Evolutionary conservation across 1,139 yeast genomes (phyloP).

Genomic region (Eremothecium gossypii): DNA sequence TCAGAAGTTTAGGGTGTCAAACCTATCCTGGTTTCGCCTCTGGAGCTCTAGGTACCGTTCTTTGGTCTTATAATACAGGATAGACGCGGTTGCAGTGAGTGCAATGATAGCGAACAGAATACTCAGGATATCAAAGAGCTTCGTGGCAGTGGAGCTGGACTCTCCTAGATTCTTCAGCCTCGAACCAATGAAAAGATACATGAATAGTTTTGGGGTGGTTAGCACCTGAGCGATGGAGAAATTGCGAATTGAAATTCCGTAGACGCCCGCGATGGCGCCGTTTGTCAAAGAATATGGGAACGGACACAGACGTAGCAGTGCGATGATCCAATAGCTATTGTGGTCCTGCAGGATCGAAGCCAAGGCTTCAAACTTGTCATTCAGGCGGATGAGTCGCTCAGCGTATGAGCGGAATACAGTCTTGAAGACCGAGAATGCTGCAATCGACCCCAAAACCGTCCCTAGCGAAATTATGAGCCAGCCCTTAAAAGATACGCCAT

Average conservation of each 20-base stretch:
- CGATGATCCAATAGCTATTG: conserved; percentile 57
- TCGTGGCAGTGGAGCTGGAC: conserved; percentile 42
- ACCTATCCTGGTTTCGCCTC: conserved; percentile 10
- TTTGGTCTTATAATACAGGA: conserved; percentile 53
- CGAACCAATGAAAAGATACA: conserved; percentile 74
- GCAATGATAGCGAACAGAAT: conserved; percentile 50
- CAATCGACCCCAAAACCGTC: conserved; percentile 63
- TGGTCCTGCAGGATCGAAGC: conserved; percentile 63
- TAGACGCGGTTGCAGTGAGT: conserved; percentile 54
- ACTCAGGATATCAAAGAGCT: conserved; percentile 54
- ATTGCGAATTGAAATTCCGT: conserved; percentile 52
- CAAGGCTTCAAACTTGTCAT: conserved; percentile 65
- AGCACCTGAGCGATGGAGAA: conserved; percentile 64
- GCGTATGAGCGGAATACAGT: conserved; percentile 53
- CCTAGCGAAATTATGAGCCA: conserved; percentile 70
- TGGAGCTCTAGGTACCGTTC: conserved; percentile 28
- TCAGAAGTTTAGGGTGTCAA: conserved; percentile 2
- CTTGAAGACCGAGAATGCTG: conserved; percentile 61
- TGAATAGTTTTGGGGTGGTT: conserved; percentile 71
- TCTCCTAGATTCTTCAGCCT: conserved; percentile 66
- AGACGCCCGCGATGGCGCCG: conserved; percentile 85
- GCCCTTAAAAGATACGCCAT: conserved; percentile 65
- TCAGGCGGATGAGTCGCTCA: conserved; percentile 38
- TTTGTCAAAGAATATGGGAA: conserved; percentile 87
- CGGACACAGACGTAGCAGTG: conserved; percentile 77